Base-by-base conservation (phyloP, 75 land plant genomes). In the Sequoiadendron giganteum region DNA sequence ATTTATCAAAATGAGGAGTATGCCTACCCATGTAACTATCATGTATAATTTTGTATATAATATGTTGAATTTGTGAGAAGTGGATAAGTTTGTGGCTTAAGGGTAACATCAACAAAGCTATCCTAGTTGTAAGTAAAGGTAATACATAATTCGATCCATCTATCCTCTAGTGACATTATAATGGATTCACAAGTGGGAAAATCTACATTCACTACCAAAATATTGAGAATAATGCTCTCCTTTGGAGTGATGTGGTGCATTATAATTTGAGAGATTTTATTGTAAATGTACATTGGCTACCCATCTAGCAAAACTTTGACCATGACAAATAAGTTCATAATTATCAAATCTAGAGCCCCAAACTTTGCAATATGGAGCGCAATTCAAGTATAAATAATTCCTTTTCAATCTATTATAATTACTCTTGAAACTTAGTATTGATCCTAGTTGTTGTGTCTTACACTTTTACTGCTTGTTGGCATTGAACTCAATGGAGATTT, bases 201-300 rank as follows among this genome's bases (percentile, higher is more conserved):
- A 82, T 94, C 94, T 30, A 95, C 96, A 49, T 88, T 87, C 0
- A 94, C 94, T 0, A 94, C 91, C 0, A 95, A 65, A 2, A 94
- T 94, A 70, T 95, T 95, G 36, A 95, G 86, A 81, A 95, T 95
- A 16, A 95, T 95, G 89, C 89, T 94, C 85, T 95, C 96, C 56
- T 91, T 85, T 0, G 93, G 94, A 0, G 36, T 85, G 32, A 95
- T 93, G 88, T 92, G 90, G 11, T 87, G 84, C 91, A 87, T 89
- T 76, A 94, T 93, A 39, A 93, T 93, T 16, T 81, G 82, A 2
- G 38, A 34, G 0, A 95, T 89, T 91, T 95, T 94, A 79, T 92
- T 94, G 40, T 91, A 90, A 40, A 95, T 93, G 86, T 95, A 43
- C 43, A 86, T 89, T 14, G 95, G 95, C 88, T 94, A 94, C 81